Conservation (phyloP, 148 eudicot species). For the Chenopodium berlandieri region DNA sequence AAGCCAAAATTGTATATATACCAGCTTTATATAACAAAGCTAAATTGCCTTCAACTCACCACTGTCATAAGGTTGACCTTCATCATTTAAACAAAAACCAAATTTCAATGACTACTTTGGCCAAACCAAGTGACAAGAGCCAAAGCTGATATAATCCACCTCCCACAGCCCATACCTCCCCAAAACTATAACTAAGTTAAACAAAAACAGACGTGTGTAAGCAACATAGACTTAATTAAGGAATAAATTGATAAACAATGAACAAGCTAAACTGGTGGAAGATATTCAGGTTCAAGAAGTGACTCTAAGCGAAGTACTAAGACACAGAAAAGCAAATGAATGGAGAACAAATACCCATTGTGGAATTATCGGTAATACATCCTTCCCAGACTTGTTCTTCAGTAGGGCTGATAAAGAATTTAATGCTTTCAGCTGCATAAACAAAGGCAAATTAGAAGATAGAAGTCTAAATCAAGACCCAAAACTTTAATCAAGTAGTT, state of each 20-base stretch:
- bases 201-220: neutral
- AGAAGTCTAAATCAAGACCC: neutral
- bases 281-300: conserved; percentile 5
- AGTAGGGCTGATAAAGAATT: conserved; percentile 60
- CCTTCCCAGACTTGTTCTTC: conserved; percentile 75
- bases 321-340: conserved; percentile 1
- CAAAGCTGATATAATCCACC: neutral
- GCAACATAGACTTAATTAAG: neutral
- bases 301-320: neutral
- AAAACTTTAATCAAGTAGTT: neutral
- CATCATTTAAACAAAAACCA: neutral
- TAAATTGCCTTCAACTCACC: neutral
- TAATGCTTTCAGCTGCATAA: conserved; percentile 82
- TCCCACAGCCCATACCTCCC: neutral
- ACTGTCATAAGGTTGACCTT: neutral
- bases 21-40: neutral
- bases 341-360: conserved; percentile 69
- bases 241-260: neutral
- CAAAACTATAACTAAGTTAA: neutral
- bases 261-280: neutral
- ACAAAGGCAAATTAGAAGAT: conserved; percentile 15
- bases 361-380: conserved; percentile 63
- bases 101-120: neutral
- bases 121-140: neutral
- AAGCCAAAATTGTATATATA: neutral